These are phyloP conservation scores for Fusarium nygamai DNA, from an alignment of 2,329 filamentous ascomycete genomes.

Conservation along the genomic window DNA sequence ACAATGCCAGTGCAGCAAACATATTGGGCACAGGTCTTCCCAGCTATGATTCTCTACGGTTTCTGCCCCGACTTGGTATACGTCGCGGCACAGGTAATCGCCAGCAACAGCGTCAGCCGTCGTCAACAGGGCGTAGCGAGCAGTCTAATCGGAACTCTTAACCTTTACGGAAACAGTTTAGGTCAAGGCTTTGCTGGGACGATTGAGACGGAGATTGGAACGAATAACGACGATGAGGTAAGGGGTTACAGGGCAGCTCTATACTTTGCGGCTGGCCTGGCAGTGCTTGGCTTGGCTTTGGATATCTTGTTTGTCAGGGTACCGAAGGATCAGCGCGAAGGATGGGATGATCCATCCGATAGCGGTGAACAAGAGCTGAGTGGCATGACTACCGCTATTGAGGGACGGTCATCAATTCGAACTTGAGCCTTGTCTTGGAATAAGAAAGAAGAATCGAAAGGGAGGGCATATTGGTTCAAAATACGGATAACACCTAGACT, in stretches of 20 bases:
- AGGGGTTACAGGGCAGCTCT: slow-evolving; percentile 6
- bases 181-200: slow-evolving; percentile 49
- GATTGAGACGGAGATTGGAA: slow-evolving; percentile 45
- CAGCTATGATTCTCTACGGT: slow-evolving; percentile 45
- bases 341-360: slow-evolving; percentile 8
- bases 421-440: background rate
- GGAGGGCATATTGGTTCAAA: no score
- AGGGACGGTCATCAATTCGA: background rate
- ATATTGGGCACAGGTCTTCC: slow-evolving; percentile 55
- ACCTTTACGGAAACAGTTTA: slow-evolving; percentile 46
- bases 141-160: slow-evolving; percentile 56
- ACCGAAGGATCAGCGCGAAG: slow-evolving; percentile 19
- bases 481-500: no score
- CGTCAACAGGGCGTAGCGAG: slow-evolving; percentile 62
- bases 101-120: slow-evolving; percentile 59
- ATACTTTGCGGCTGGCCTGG: slow-evolving; percentile 14
- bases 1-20: slow-evolving; percentile 57
- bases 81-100: slow-evolving; percentile 62
- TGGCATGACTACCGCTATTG: slow-evolving; percentile 7
- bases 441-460: no score
- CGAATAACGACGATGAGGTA: background rate
- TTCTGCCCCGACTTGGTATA: slow-evolving; percentile 61
- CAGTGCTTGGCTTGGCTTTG: background rate
- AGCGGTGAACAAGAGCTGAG: background rate
- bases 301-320: slow-evolving; percentile 13